Percentiles rank a stretch among this genome's conserved stretches.
Conservation (phyloP, 208 protist genomes). For the Hexamita inflata region DNA sequence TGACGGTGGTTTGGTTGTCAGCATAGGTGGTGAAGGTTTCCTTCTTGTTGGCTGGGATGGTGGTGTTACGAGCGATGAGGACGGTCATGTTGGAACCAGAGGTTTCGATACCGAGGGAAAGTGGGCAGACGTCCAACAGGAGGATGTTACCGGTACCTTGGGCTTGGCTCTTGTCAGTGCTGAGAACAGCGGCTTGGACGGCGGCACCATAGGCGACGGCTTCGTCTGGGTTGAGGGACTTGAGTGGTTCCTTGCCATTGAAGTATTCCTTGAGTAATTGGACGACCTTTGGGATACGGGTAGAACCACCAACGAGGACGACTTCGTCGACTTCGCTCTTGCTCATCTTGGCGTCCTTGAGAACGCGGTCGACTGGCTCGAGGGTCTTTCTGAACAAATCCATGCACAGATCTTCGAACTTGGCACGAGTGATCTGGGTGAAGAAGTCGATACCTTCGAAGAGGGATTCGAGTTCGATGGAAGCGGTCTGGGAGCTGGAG, state of each 20-base stretch:
- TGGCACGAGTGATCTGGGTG: conserved; percentile 36
- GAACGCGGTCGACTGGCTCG: conserved; percentile 67
- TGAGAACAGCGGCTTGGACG: conserved; percentile 34
- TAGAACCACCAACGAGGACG: conserved; percentile 43
- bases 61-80: conserved; percentile 39
- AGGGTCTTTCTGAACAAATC: conserved; percentile 72
- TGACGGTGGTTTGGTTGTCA: conserved; percentile 68
- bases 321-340: conserved; percentile 40
- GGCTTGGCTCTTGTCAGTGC: conserved; percentile 58
- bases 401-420: conserved; percentile 53
- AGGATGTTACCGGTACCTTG: conserved; percentile 68
- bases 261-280: conserved; percentile 31
- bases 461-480: conserved; percentile 37
- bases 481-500: neutral
- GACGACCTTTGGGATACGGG: conserved; percentile 36
- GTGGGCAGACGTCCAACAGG: conserved; percentile 87
- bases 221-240: conserved; percentile 45
- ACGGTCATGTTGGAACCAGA: conserved; percentile 75
- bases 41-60: conserved; percentile 37
- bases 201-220: conserved; percentile 40
- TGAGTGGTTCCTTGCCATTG: conserved; percentile 34
- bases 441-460: conserved; percentile 41
- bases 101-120: conserved; percentile 93
- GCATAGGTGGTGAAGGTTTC: conserved; percentile 73
- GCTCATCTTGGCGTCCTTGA: conserved; percentile 47